Evolutionary conservation across 257 asterid genomes (phyloP).

Genomic region (Salvia rosmarinus): DNA sequence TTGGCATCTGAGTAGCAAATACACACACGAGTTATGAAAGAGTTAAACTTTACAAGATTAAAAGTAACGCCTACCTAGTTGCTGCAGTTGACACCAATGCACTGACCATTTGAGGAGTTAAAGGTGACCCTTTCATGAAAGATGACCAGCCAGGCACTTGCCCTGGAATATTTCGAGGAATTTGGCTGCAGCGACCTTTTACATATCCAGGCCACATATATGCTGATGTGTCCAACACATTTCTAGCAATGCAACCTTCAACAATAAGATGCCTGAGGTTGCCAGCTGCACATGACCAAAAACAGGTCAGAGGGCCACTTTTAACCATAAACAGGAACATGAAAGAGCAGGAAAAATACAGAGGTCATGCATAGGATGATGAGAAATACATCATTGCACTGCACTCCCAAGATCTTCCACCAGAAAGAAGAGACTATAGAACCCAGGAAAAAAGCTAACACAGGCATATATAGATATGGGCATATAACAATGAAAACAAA

Average conservation of each 20-base stretch:
- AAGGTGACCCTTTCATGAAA: slow-evolving; percentile 76
- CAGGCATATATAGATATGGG: neutral
- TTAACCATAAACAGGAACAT: slow-evolving; percentile 19
- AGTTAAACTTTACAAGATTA: slow-evolving; percentile 20
- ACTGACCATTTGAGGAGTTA: slow-evolving; percentile 76
- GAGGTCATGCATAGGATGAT: neutral
- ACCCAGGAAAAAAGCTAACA: neutral
- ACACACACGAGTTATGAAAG: slow-evolving; percentile 26
- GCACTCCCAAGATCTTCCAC: neutral
- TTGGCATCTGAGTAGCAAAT: slow-evolving; percentile 18
- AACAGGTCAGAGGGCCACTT: slow-evolving; percentile 22
- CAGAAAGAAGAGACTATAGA: neutral
- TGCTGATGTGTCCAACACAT: slow-evolving; percentile 87
- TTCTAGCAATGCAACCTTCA: slow-evolving; percentile 97
- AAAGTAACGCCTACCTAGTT: slow-evolving; percentile 66
- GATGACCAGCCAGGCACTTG: slow-evolving; percentile 92
- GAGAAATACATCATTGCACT: slow-evolving; percentile 9
- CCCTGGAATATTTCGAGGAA: slow-evolving; percentile 74
- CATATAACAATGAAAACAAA: neutral
- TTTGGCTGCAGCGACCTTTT: slow-evolving; percentile 74
- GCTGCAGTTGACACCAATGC: slow-evolving; percentile 90
- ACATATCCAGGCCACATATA: slow-evolving; percentile 98
- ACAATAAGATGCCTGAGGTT: slow-evolving; percentile 86
- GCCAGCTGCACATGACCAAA: slow-evolving; percentile 65
- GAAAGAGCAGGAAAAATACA: slow-evolving; percentile 19